Evolutionary conservation across 1,139 yeast species (phyloP).

Genomic region (Candida gigantensis): DNA sequence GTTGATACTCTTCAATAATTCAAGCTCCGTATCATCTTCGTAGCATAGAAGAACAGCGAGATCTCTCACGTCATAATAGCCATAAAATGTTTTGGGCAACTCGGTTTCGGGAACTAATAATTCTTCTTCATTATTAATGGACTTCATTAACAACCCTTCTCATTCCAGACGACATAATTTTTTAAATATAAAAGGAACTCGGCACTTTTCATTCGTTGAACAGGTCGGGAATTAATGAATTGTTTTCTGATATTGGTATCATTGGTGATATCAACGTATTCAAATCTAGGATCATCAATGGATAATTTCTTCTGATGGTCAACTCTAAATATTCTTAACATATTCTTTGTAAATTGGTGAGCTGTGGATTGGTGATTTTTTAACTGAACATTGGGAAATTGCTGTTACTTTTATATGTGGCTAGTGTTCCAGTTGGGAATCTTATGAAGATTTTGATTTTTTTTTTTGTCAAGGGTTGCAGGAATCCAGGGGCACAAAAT

Average conservation of each 20-base stretch:
- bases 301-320: constrained; percentile 1
- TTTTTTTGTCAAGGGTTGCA: too few species aligned
- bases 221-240: neutral
- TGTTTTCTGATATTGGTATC: neutral
- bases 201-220: neutral
- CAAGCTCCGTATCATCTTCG: neutral
- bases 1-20: neutral
- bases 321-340: constrained; percentile 2
- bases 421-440: too few species aligned
- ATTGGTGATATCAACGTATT: neutral
- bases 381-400: too few species aligned
- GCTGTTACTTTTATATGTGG: too few species aligned
- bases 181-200: neutral
- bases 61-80: constrained; percentile 1
- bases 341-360: too few species aligned
- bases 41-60: neutral
- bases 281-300: neutral
- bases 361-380: too few species aligned
- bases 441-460: too few species aligned
- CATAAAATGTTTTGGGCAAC: neutral
- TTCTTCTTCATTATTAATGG: neutral
- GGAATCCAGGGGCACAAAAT: too few species aligned
- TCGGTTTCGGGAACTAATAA: constrained; percentile 1
- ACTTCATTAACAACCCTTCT: neutral
- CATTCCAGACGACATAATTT: neutral